These are phyloP conservation scores for Irpex sp. DNA, from an alignment of 1,284 basidiomycete species.

Conservation along the genomic window DNA sequence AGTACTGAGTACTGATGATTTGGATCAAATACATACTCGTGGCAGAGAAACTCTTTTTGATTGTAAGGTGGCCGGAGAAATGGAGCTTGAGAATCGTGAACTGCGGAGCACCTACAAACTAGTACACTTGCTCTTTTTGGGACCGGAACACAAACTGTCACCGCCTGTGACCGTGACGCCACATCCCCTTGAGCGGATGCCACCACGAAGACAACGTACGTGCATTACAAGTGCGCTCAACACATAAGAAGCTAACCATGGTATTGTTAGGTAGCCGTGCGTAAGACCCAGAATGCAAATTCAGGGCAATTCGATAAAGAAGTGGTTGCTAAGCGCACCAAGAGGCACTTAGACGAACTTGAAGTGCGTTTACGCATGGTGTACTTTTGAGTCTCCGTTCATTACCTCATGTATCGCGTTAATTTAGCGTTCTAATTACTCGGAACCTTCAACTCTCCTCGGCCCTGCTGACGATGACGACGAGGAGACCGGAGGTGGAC, in stretches of 20 bases:
- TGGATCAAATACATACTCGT: no score
- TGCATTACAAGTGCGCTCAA: not conserved
- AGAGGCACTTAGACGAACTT: slow-evolving; percentile 75
- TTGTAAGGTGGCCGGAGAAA: no score
- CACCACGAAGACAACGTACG: slow-evolving; percentile 14
- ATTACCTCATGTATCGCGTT: not conserved
- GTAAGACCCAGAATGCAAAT: slow-evolving; percentile 35
- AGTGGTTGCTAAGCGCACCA: slow-evolving; percentile 68
- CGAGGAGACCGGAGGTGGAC: slow-evolving; percentile 29
- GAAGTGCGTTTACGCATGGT: slow-evolving; percentile 46
- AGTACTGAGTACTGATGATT: no score
- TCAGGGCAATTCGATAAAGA: slow-evolving; percentile 46
- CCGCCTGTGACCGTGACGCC: not conserved
- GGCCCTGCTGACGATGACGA: slow-evolving; percentile 30
- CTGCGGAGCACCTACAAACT: no score
- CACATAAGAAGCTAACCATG: not conserved
- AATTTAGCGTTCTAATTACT: slow-evolving; percentile 71
- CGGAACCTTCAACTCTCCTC: slow-evolving; percentile 50
- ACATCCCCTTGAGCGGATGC: slow-evolving; percentile 5
- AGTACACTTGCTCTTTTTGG: not conserved
- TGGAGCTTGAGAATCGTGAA: no score
- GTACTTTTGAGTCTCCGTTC: not conserved
- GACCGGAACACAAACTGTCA: not conserved
- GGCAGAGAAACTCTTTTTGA: no score
- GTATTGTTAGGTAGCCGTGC: slow-evolving; percentile 24